Evolutionary conservation across 2,329 filamentous ascomycete genomes (phyloP).

Genomic region (Monilinia fructigena): DNA sequence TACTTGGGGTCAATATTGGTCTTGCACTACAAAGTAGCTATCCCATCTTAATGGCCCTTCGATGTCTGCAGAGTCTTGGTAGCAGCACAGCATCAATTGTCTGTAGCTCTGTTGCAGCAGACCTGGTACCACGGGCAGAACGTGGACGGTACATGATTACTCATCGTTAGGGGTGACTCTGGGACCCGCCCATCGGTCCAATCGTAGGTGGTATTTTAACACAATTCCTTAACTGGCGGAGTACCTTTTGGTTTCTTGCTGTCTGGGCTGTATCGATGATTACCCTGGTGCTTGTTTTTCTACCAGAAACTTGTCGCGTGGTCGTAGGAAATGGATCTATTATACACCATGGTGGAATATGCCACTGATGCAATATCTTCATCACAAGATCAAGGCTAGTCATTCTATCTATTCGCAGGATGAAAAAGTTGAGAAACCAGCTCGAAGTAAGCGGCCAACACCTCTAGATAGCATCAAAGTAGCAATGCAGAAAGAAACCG

Average conservation of each 20-base stretch:
- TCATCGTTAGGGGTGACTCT: slow-evolving; percentile 56
- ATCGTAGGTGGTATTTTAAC: slow-evolving; percentile 32
- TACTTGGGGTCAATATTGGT: slow-evolving; percentile 55
- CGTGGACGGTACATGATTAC: slow-evolving; percentile 65
- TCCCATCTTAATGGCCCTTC: slow-evolving; percentile 51
- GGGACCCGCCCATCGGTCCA: slow-evolving; percentile 37
- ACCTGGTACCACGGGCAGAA: slow-evolving; percentile 61
- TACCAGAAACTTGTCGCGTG: slow-evolving; percentile 53
- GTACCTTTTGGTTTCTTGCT: slow-evolving; percentile 52
- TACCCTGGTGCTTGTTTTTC: slow-evolving; percentile 33
- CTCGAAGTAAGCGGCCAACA: not conserved
- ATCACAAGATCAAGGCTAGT: not conserved
- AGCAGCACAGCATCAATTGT: slow-evolving; percentile 60
- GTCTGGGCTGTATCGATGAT: slow-evolving; percentile 29
- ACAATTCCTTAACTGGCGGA: slow-evolving; percentile 33
- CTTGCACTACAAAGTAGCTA: slow-evolving; percentile 52
- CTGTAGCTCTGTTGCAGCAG: slow-evolving; percentile 58
- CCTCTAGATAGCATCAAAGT: slow-evolving; percentile 44
- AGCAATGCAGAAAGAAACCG: slow-evolving; percentile 45
- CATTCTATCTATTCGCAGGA: not conserved
- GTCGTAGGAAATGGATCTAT: slow-evolving; percentile 57
- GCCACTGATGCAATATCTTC: slow-evolving; percentile 39
- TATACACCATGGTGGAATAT: slow-evolving; percentile 54
- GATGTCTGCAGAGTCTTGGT: slow-evolving; percentile 53
- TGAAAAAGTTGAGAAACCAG: not conserved